Evolutionary conservation across 192 early-diverging fungal species (phyloP), one percentile per base, ranked within the genome.

Genomic region (Blastocladiella britannica): DNA sequence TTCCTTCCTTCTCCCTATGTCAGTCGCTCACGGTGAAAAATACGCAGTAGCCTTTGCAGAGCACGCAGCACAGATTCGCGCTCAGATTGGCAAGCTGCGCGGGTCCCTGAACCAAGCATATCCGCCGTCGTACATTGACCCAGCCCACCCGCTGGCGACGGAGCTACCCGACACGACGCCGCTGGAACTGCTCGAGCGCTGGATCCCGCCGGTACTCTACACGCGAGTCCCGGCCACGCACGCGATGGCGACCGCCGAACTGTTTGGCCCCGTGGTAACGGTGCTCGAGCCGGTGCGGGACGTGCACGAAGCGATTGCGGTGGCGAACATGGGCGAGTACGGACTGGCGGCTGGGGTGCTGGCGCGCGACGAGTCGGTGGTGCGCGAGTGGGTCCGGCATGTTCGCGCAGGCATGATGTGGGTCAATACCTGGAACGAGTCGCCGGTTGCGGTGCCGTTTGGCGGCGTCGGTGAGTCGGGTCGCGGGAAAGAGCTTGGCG

Each of bases 381-480:
- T 73, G 3, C 62, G 67, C 6, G 55, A 62, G 57, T 71, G 73
- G 25, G 72, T 71, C 20, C 65, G 65, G 52, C 52, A 61, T 31
- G 53, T 76, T 25, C 67, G 73, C 25, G 54, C 73, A 7, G 74
- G 76, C 25, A 67, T 71, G 2, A 67, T 78, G 28, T 80, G 78
- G 76, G 70, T 81, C 60, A 83, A 83, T 60, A 68, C 51, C 53
- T 76, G 76, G 57, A 82, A 82, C 47, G 58, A 66, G 9, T 28
- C 76, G 28, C 79, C 74, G 28, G 62, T 70, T 29, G 65, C 67
- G 29, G 31, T 80, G 62, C 78, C 81, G 3, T 74, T 81, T 65
- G 81, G 81, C 51, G 81, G 78, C 0, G 60, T 69, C 64, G 74
- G 74, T 59, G 65, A 75, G 67, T 75, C 71, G 1, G 78, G 78